A percentile compares a stretch with the other conserved stretches of the same genome.
phyloP scores from a whole-genome alignment of 2,329 filamentous ascomycete genomes.

The Diplocarpon rosae region DNA sequence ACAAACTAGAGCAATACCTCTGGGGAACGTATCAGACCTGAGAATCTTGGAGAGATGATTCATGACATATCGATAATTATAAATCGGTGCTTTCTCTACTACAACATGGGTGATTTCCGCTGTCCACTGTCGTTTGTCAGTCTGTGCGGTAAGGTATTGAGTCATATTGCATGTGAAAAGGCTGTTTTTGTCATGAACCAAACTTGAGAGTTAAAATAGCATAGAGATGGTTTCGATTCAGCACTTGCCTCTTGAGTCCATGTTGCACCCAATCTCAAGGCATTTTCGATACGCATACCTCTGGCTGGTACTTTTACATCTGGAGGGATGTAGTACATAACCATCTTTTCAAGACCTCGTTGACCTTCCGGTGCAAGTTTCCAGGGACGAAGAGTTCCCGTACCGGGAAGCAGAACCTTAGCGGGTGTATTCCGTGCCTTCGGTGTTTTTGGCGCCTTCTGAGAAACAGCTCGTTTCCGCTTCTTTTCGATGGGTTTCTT shows the following conservation, averaged over 20 bases:
- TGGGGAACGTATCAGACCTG: conserved; percentile 20
- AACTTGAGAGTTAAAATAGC: too few species aligned
- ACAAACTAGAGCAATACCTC: conserved; percentile 48
- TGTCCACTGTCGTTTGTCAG: conserved; percentile 29
- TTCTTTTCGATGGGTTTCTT: conserved; percentile 3
- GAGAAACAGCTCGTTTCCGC: conserved; percentile 4
- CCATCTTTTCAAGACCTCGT: conserved; percentile 49
- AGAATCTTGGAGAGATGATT: conserved; percentile 34
- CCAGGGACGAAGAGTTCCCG: too few species aligned
- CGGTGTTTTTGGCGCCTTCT: neutral
- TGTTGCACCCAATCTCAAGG: conserved; percentile 60
- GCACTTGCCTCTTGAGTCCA: conserved; percentile 44
- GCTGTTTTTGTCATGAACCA: neutral
- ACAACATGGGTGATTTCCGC: conserved; percentile 63
- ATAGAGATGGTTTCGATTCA: neutral
- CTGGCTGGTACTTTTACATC: conserved; percentile 47
- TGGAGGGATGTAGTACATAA: conserved; percentile 72
- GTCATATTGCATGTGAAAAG: neutral
- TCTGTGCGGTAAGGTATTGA: neutral
- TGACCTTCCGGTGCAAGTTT: conserved; percentile 39
- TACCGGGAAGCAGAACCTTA: too few species aligned
- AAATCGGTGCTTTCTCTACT: conserved; percentile 48
- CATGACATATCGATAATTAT: conserved; percentile 54
- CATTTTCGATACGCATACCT: conserved; percentile 61
- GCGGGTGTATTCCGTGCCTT: too few species aligned